These are phyloP conservation scores for Leccinum subspadiceum DNA, from an alignment of 1,284 basidiomycete species.

Conservation along the genomic window DNA sequence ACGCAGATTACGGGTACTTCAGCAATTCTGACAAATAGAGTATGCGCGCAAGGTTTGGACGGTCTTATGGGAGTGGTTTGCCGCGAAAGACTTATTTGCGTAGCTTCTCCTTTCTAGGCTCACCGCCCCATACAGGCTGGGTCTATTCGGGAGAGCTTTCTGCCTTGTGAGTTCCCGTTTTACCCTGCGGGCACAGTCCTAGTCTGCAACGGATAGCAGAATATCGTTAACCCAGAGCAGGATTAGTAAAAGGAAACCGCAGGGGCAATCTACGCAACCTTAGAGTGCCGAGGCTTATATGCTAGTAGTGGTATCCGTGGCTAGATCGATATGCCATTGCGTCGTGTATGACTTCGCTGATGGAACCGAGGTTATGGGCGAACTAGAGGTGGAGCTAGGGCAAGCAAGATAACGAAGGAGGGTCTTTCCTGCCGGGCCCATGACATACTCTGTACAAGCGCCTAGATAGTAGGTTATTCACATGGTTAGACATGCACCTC, in stretches of 20 bases:
- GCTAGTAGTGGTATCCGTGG: slow-evolving; percentile 73
- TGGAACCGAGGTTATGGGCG: slow-evolving; percentile 52
- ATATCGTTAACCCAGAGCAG: slow-evolving; percentile 57
- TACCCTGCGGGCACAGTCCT: slow-evolving; percentile 88
- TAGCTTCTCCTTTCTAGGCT: slow-evolving; percentile 51
- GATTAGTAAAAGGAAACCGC: slow-evolving; percentile 60
- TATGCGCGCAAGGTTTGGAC: slow-evolving; percentile 75
- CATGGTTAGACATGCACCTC: background rate
- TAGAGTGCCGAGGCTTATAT: slow-evolving; percentile 79
- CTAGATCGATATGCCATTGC: slow-evolving; percentile 78
- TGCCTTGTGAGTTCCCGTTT: slow-evolving; percentile 70
- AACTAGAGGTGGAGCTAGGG: background rate
- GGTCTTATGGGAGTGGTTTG: slow-evolving; percentile 74
- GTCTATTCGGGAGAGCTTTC: slow-evolving; percentile 45
- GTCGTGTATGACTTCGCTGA: slow-evolving; percentile 67
- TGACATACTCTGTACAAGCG: background rate
- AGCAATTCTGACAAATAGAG: slow-evolving; percentile 60
- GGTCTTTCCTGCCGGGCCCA: background rate
- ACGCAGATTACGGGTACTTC: slow-evolving; percentile 59
- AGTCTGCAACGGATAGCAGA: slow-evolving; percentile 84
- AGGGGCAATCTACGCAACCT: slow-evolving; percentile 66
- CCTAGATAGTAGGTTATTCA: background rate
- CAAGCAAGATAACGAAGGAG: background rate
- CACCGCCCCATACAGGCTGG: slow-evolving; percentile 11
- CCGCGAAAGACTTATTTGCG: slow-evolving; percentile 63